These are phyloP conservation scores for Mycena olivaceomarginata DNA, from an alignment of 768 basidiomycete species.

Conservation along the genomic window DNA sequence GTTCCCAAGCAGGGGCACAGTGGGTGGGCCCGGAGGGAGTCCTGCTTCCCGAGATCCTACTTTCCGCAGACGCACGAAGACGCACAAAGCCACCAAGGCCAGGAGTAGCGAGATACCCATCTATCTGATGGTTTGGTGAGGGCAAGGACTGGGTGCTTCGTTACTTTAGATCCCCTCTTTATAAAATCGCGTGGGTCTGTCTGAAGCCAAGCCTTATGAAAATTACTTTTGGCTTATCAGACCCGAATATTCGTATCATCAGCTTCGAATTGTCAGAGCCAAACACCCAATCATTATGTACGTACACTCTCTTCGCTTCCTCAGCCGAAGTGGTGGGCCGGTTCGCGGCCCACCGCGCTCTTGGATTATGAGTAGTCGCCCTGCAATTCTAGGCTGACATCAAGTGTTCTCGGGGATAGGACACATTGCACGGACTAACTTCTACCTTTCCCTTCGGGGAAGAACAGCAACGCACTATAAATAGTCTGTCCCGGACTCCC, in stretches of 20 bases:
- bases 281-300: not conserved
- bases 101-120: conserved; percentile 15
- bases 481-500: not conserved
- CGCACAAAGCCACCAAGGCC: not conserved
- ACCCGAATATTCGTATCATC: not conserved
- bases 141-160: not conserved
- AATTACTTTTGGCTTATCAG: not conserved
- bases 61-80: not conserved
- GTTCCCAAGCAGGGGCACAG: conserved; percentile 36
- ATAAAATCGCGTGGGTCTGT: not conserved
- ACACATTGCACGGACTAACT: conserved; percentile 5
- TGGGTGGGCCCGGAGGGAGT: conserved; percentile 42
- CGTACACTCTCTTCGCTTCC: not conserved
- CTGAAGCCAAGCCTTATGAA: too few relatives aligned
- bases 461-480: conserved; percentile 4
- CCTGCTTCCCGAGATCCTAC: conserved; percentile 30
- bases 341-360: not conserved
- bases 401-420: not conserved
- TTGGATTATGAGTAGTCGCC: not conserved
- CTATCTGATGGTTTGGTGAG: not conserved
- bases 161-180: not conserved
- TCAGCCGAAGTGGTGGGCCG: not conserved
- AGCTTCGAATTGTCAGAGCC: not conserved
- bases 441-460: conserved; percentile 7
- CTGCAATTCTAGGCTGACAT: conserved; percentile 1